Evolutionary conservation across 345 rosid species (phyloP).

Genomic region (Eucalyptus pauciflora): DNA sequence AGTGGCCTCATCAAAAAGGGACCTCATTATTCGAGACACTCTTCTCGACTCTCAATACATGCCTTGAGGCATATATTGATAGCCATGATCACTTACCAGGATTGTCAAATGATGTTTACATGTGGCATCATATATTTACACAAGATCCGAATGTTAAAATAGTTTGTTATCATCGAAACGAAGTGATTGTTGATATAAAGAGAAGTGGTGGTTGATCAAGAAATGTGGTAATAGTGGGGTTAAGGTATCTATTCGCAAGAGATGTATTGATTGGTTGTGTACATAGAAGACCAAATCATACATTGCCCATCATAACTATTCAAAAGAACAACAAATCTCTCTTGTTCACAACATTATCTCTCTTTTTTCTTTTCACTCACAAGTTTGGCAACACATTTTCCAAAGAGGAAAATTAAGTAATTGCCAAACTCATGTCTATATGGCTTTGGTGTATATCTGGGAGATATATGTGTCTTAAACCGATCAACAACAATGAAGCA

Average conservation of each 20-base stretch:
- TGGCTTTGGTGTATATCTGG: accelerated
- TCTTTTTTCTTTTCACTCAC: too few relatives aligned
- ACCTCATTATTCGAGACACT: background rate
- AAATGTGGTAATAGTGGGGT: background rate
- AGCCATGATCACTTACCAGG: background rate
- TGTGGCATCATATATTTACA: background rate
- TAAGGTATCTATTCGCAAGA: too few relatives aligned
- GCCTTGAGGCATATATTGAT: background rate
- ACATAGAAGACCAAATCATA: background rate
- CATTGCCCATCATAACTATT: background rate
- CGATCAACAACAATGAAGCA: background rate
- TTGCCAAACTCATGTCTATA: background rate
- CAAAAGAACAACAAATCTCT: background rate
- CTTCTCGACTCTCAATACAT: background rate
- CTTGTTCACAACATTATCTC: background rate
- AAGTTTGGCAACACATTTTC: too few relatives aligned
- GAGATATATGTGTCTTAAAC: background rate
- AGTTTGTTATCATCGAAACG: background rate
- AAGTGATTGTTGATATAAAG: background rate
- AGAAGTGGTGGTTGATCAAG: background rate
- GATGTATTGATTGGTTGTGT: background rate
- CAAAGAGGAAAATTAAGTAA: background rate
- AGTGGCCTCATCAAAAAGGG: background rate
- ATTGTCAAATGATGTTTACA: background rate
- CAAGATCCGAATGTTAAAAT: background rate